These are phyloP conservation scores for Aureobasidium leucospermi DNA, from an alignment of 2,329 filamentous ascomycete species.

Conservation along the genomic window DNA sequence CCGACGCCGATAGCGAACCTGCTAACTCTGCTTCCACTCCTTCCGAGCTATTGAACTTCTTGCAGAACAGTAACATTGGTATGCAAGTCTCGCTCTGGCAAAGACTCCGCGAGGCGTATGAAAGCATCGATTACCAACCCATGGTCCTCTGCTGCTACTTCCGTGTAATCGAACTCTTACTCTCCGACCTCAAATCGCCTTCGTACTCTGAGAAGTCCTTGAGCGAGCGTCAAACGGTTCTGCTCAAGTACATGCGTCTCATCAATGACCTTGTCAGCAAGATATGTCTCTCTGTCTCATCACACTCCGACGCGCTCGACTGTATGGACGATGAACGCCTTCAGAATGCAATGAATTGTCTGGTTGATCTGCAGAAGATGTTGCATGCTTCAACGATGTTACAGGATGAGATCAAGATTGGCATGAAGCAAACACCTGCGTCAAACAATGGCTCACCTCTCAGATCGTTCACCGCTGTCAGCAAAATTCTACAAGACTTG, in stretches of 20 bases:
- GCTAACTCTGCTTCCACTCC: slow-evolving; percentile 28
- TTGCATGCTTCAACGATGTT: slow-evolving; percentile 73
- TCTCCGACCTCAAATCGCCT: slow-evolving; percentile 58
- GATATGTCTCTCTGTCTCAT: slow-evolving; percentile 56
- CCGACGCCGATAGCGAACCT: background rate
- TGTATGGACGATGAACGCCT: slow-evolving; percentile 77
- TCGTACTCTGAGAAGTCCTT: slow-evolving; percentile 49
- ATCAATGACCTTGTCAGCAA: slow-evolving; percentile 70
- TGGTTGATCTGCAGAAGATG: slow-evolving; percentile 65
- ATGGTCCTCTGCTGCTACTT: slow-evolving; percentile 85
- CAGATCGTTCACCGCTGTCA: slow-evolving; percentile 22
- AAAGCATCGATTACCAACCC: slow-evolving; percentile 72
- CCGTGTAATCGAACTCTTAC: slow-evolving; percentile 75
- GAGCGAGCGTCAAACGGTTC: slow-evolving; percentile 59
- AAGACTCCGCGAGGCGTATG: slow-evolving; percentile 82
- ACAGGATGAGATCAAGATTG: slow-evolving; percentile 79
- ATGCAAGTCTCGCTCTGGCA: slow-evolving; percentile 84
- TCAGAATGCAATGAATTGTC: slow-evolving; percentile 60
- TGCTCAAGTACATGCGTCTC: slow-evolving; percentile 71
- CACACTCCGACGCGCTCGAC: slow-evolving; percentile 66
- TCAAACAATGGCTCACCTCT: slow-evolving; percentile 39
- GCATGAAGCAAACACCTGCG: slow-evolving; percentile 57
- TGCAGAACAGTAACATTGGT: slow-evolving; percentile 73
- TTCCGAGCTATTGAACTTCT: slow-evolving; percentile 76
- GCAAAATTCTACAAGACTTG: slow-evolving; percentile 64